A percentile compares a stretch with the other conserved stretches of the same genome.
These are phyloP conservation scores for Trapa incisa DNA, from an alignment of 345 rosid genomes.

Conservation along the genomic window DNA sequence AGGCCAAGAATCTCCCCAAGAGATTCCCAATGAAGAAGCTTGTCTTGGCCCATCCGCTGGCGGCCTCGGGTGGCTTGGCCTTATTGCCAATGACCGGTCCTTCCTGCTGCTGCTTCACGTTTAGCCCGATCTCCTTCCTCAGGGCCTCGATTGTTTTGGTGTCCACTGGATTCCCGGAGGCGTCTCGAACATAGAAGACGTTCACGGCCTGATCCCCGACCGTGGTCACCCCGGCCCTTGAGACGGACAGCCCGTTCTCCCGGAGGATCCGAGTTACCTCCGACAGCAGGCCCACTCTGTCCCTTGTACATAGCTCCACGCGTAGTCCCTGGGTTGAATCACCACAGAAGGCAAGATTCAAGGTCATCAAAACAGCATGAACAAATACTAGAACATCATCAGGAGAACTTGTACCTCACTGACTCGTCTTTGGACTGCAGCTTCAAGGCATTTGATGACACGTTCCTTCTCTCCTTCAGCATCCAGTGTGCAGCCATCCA, in stretches of 20 bases:
- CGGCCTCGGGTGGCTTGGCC: conserved; percentile 31
- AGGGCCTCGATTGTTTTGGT: conserved; percentile 66
- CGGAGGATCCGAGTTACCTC: conserved; percentile 79
- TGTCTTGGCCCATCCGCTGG: conserved; percentile 55
- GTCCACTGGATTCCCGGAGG: conserved; percentile 81
- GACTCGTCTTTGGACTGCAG: conserved; percentile 75
- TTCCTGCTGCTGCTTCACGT: conserved; percentile 51
- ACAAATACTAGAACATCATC: neutral
- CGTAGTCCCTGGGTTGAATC: conserved; percentile 47
- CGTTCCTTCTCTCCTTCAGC: conserved; percentile 76
- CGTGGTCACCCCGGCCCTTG: conserved; percentile 82
- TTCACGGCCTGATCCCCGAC: conserved; percentile 76
- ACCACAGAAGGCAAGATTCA: neutral
- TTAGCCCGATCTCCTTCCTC: conserved; percentile 65
- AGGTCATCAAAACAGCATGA: neutral
- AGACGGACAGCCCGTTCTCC: conserved; percentile 71
- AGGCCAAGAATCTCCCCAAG: conserved; percentile 67
- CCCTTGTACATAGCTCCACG: conserved; percentile 76
- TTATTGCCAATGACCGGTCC: conserved; percentile 1
- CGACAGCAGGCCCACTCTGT: conserved; percentile 70
- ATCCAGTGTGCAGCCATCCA: conserved; percentile 86
- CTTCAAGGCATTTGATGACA: conserved; percentile 81
- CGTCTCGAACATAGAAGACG: conserved; percentile 74
- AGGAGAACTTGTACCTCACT: conserved; percentile 50
- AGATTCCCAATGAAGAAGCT: conserved; percentile 83